phyloP scores from a whole-genome alignment of 805 yeast species.

The Metschnikowia proteae region DNA sequence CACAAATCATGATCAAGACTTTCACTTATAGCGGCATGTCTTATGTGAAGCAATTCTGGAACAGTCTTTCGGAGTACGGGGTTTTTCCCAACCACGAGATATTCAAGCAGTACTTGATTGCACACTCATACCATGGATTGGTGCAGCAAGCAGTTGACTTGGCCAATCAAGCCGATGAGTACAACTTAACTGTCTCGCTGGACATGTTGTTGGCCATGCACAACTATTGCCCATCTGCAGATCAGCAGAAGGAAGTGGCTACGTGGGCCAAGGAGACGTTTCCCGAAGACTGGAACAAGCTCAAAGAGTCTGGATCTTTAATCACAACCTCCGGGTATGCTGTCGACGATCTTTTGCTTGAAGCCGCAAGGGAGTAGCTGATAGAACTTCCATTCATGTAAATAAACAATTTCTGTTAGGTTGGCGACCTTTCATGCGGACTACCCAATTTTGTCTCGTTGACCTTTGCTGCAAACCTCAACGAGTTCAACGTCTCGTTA shows the following conservation, averaged over 20 bases:
- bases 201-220: slow-evolving; percentile 47
- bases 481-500: slow-evolving; percentile 76
- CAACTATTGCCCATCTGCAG: slow-evolving; percentile 37
- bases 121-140: slow-evolving; percentile 65
- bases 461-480: slow-evolving; percentile 86
- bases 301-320: slow-evolving; percentile 23
- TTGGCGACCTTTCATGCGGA: not conserved
- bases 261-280: slow-evolving; percentile 33
- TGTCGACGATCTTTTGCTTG: slow-evolving; percentile 29
- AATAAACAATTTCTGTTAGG: not conserved
- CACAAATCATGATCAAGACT: slow-evolving; percentile 63
- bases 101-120: slow-evolving; percentile 59
- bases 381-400: not conserved
- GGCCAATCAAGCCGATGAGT: slow-evolving; percentile 45
- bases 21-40: slow-evolving; percentile 51
- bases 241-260: slow-evolving; percentile 28
- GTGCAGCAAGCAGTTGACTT: slow-evolving; percentile 53
- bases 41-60: slow-evolving; percentile 61
- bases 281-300: slow-evolving; percentile 27
- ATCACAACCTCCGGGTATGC: slow-evolving; percentile 26
- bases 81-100: slow-evolving; percentile 51
- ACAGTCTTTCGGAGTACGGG: slow-evolving; percentile 49
- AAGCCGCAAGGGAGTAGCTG: slow-evolving; percentile 5
- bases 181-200: slow-evolving; percentile 41
- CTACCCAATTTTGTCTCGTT: slow-evolving; percentile 43